Evolutionary conservation across 164 flowering plant species (phyloP).

Genomic region (Annona cherimola): DNA sequence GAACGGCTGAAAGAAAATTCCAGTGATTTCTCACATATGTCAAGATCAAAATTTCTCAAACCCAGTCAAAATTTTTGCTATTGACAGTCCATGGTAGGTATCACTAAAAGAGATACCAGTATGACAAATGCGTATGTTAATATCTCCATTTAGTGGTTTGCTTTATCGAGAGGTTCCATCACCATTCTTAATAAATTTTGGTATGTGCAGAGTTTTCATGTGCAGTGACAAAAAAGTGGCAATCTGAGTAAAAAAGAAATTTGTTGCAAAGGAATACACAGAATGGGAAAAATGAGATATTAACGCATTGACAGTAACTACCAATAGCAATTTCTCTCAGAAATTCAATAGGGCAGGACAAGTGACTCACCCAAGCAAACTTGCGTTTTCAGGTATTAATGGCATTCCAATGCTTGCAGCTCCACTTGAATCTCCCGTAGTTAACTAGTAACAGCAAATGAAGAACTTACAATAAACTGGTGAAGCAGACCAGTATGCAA

Average conservation of each 20-base stretch:
- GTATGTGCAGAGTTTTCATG: no score
- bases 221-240: background rate
- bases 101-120: no score
- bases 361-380: conserved; percentile 84
- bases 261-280: background rate
- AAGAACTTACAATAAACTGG: background rate
- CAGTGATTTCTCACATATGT: no score
- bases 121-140: no score
- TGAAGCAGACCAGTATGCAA: background rate
- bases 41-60: no score
- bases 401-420: conserved; percentile 42
- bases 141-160: no score
- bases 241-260: background rate
- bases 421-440: conserved; percentile 49
- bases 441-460: conserved; percentile 28
- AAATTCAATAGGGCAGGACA: background rate
- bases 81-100: no score
- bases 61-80: no score
- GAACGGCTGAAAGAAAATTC: no score
- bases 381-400: conserved; percentile 66
- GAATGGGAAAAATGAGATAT: no score
- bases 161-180: no score
- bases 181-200: no score
- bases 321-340: background rate
- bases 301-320: background rate